phyloP scores from a whole-genome alignment of 2,329 filamentous ascomycete species.

The Dactylellina cionopaga region DNA sequence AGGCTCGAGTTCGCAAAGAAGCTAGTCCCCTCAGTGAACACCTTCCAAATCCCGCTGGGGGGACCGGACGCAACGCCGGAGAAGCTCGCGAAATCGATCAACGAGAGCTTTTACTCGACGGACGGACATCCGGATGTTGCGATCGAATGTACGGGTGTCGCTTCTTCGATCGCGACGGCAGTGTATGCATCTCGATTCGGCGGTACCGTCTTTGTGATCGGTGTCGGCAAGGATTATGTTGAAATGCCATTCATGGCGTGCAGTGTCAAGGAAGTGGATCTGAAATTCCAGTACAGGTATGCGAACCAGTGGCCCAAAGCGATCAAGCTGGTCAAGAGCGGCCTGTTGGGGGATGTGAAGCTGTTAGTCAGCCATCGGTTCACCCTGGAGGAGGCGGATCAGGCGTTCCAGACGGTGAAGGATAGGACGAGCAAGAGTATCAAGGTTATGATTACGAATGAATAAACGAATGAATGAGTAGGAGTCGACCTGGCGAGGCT shows the following conservation, averaged over 20 bases:
- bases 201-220: conserved; percentile 95
- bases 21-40: conserved; percentile 80
- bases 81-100: conserved; percentile 76
- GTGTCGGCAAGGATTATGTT: conserved; percentile 94
- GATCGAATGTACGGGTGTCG: conserved; percentile 94
- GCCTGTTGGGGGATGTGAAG: conserved; percentile 73
- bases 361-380: conserved; percentile 90
- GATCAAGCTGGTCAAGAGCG: conserved; percentile 85
- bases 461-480: conserved; percentile 3
- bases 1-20: conserved; percentile 85
- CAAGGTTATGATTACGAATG: conserved; percentile 90
- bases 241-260: conserved; percentile 94
- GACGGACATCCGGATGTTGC: conserved; percentile 82
- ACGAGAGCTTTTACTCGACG: conserved; percentile 69
- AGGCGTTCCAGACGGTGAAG: conserved; percentile 88
- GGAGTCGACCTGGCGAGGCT: too few species aligned
- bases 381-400: conserved; percentile 82
- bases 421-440: conserved; percentile 94
- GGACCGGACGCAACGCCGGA: conserved; percentile 67
- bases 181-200: conserved; percentile 94
- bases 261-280: conserved; percentile 88
- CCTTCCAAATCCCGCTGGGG: conserved; percentile 77
- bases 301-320: conserved; percentile 92
- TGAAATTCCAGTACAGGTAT: conserved; percentile 90
- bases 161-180: conserved; percentile 84